phyloP scores from a whole-genome alignment of 1,139 yeast genomes.

The Tardiomyces digboiensis region DNA sequence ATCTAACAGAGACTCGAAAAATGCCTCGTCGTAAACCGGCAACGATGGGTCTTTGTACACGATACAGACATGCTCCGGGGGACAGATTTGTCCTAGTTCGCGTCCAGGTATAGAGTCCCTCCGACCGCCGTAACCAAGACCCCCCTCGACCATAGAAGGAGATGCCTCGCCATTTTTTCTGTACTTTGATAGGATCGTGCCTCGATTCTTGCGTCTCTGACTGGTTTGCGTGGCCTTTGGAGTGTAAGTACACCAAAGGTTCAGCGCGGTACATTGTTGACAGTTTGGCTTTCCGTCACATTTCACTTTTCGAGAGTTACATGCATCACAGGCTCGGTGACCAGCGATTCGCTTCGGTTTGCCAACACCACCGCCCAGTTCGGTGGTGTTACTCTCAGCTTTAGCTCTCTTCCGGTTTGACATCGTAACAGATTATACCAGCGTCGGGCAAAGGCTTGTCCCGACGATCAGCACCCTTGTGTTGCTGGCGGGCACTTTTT shows the following conservation, averaged over 20 bases:
- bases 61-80: not conserved
- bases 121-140: too few relatives aligned
- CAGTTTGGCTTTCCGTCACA: constrained; percentile 11
- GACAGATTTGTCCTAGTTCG: too few relatives aligned
- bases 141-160: constrained; percentile 8
- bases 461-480: too few relatives aligned
- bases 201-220: constrained; percentile 4
- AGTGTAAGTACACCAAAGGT: constrained; percentile 10
- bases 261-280: constrained; percentile 8
- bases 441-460: too few relatives aligned
- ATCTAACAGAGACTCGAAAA: constrained; percentile 6
- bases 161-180: constrained; percentile 9
- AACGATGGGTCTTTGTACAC: not conserved
- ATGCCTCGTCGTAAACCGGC: constrained; percentile 3
- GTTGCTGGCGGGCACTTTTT: too few relatives aligned
- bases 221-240: constrained; percentile 1
- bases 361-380: too few relatives aligned
- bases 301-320: constrained; percentile 11
- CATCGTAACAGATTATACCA: too few relatives aligned
- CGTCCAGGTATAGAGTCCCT: too few relatives aligned
- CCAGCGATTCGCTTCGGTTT: not conserved
- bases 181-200: not conserved
- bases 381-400: too few relatives aligned
- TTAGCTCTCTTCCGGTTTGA: too few relatives aligned
- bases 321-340: constrained; percentile 12